These are phyloP conservation scores for Diaporthe batatas DNA, from an alignment of 2,329 filamentous ascomycete species.

Conservation along the genomic window DNA sequence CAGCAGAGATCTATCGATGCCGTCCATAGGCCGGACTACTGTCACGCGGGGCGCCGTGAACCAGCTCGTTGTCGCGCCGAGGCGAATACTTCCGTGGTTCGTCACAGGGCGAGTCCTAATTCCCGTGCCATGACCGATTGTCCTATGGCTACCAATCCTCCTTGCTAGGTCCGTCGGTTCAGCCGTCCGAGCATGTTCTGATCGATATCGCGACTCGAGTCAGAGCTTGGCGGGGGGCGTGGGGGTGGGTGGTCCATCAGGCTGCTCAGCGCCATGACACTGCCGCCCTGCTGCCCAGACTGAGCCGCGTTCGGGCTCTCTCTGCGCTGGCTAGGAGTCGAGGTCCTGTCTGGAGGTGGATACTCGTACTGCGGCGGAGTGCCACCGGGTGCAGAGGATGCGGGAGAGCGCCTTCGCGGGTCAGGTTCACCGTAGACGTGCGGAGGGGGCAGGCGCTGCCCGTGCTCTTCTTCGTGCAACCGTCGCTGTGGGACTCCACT, in stretches of 20 bases:
- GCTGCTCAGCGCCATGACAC: conserved; percentile 68
- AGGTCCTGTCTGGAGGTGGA: conserved; percentile 51
- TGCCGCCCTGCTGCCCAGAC: conserved; percentile 49
- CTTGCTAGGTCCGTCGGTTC: conserved; percentile 53
- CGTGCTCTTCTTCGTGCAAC: conserved; percentile 57
- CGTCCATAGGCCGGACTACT: conserved; percentile 22
- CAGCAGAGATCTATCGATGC: conserved; percentile 33
- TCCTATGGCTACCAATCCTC: neutral
- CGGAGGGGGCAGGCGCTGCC: conserved; percentile 59
- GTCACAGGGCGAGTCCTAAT: neutral
- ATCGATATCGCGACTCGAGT: conserved; percentile 63
- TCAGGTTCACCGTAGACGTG: conserved; percentile 64
- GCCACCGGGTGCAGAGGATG: conserved; percentile 59
- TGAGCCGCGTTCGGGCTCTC: conserved; percentile 53
- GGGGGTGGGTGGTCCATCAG: conserved; percentile 58
- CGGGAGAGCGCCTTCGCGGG: conserved; percentile 64
- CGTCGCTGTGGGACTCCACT: conserved; percentile 52
- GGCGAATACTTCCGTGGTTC: neutral
- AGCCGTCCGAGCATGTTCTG: conserved; percentile 67
- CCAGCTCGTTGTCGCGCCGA: neutral
- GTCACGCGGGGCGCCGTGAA: neutral
- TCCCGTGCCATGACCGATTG: neutral
- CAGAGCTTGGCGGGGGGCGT: conserved; percentile 42
- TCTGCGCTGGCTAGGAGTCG: conserved; percentile 52
- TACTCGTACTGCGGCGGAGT: conserved; percentile 60